These are phyloP conservation scores for Erythrophleum ivorense DNA, from an alignment of 331 rosid species.

Conservation along the genomic window DNA sequence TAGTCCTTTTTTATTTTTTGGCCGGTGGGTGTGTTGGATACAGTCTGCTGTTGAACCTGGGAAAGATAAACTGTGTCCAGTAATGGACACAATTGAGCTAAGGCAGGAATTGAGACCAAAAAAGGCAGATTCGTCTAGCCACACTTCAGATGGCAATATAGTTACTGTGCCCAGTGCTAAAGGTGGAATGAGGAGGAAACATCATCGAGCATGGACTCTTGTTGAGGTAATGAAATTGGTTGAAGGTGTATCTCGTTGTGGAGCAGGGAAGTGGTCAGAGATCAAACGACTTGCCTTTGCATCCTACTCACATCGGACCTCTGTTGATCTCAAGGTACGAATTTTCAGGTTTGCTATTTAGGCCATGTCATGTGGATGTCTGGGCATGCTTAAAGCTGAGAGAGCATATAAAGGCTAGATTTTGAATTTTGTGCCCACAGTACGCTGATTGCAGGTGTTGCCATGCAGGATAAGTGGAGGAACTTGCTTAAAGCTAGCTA, in stretches of 20 bases:
- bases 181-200: constrained; percentile 95
- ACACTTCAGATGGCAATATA: constrained; percentile 55
- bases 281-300: constrained; percentile 89
- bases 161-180: constrained; percentile 68
- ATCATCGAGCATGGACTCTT: constrained; percentile 97
- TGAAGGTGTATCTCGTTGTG: constrained; percentile 90
- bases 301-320: constrained; percentile 87
- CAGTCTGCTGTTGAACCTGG: constrained; percentile 58
- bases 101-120: constrained; percentile 52
- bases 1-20: background rate
- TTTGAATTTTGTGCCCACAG: background rate
- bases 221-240: constrained; percentile 88
- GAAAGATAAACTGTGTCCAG: constrained; percentile 51
- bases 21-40: constrained; percentile 26
- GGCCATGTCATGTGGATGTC: background rate
- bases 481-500: constrained; percentile 93
- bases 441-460: constrained; percentile 30
- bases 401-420: background rate
- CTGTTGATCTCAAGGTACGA: constrained; percentile 95
- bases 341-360: constrained; percentile 20
- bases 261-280: constrained; percentile 99
- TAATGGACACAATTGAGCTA: constrained; percentile 43
- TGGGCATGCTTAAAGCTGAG: constrained; percentile 30
- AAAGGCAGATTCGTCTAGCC: constrained; percentile 52
- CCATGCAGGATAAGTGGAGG: constrained; percentile 97